Conservation (phyloP, 306 rosid genomes). For the Corylus americana region DNA sequence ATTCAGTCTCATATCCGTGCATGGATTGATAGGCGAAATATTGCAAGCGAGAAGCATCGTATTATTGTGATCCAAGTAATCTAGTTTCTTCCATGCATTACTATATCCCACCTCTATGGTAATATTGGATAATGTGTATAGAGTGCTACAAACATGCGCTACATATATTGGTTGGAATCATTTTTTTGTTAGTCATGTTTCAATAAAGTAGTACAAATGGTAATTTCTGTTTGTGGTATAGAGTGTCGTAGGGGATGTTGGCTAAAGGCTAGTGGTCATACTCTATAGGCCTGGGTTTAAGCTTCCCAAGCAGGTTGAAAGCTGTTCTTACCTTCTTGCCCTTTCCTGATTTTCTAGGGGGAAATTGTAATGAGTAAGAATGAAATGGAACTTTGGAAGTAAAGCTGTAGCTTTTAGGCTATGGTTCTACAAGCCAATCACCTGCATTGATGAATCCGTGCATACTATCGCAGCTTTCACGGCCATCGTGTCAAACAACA, state of each 20-base stretch:
- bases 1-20: constrained; percentile 76
- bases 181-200: background rate
- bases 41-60: constrained; percentile 41
- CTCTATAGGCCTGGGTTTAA: background rate
- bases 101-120: background rate
- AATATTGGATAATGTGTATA: constrained; percentile 3
- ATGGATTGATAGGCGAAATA: constrained; percentile 61
- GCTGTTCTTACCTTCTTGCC: background rate
- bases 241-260: background rate
- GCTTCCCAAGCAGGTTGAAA: background rate
- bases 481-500: background rate
- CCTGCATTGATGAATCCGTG: background rate
- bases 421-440: background rate
- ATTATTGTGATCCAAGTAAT: constrained; percentile 71
- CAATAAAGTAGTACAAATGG: background rate
- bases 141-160: too few relatives aligned
- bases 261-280: background rate
- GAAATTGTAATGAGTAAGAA: background rate
- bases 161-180: background rate
- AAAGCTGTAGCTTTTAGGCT: background rate
- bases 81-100: constrained; percentile 10
- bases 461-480: background rate
- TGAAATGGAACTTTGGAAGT: background rate
- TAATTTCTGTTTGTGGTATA: background rate
- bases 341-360: background rate